Evolutionary conservation across 306 rosid species (phyloP), one percentile per base, ranked within the genome.

Genomic region (Trichosanthes cucumerina): DNA sequence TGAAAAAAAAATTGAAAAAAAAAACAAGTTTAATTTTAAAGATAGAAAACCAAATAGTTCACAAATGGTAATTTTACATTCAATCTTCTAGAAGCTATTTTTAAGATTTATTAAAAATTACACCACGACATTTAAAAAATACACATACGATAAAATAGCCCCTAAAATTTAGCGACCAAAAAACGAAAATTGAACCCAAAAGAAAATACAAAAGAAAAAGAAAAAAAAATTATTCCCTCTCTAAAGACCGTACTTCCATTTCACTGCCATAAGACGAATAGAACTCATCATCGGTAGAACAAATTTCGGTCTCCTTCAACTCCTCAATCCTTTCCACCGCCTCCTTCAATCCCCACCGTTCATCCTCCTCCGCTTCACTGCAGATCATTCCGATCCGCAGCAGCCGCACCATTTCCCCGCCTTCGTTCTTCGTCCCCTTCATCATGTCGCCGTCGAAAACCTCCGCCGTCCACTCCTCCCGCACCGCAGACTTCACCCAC

Each of bases 401-500:
- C 18, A 94, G 87, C 80, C 84, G 44, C 63, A 53, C 74, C 93
- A 92, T 92, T 75, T 90, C 89, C 0, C 77, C 77, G 28, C 52
- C 79, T 18, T 44, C 80, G 0, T 7, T 46, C 15, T 59, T 26
- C 12, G 81, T 79, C n/a, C 74, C 62, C 16, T 19, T 76, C 10
- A 74, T 65, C 39, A 94, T 89, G 47, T 87, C 88, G 5, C 91
- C 94, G 79, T 94, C 98, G 76, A 94, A 78, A 43, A 92, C 52
- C 58, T 92, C 96, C 7, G 68, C 12, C 80, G 86, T 91, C 79
- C 87, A 84, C n/a, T 88, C 86, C 64, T 90, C 96, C 2, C 84
- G 76, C 49, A 90, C 78, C 4, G 92, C 91, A 0, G 88, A 84
- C 7, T 81, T 18, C 50, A 88, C 93, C 94, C 94, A 90, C 47